phyloP scores from a whole-genome alignment of 495 filamentous ascomycete species.

The Geoglossum glabrum region DNA sequence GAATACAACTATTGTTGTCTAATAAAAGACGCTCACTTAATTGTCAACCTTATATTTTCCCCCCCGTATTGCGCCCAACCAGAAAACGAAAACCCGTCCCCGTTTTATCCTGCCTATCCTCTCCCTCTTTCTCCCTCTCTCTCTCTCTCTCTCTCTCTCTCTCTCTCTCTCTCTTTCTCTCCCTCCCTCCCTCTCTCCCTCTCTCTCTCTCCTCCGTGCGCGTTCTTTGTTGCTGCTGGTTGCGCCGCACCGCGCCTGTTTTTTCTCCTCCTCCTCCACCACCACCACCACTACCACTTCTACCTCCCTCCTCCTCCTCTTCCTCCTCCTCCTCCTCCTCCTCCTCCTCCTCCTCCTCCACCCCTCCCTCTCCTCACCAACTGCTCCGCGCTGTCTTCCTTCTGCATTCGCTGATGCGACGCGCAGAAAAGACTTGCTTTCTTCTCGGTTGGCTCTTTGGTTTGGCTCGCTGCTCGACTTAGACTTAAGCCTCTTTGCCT shows the following conservation, averaged over 20 bases:
- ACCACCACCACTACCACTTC: not conserved
- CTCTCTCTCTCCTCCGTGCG: not conserved
- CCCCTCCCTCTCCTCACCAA: slow-evolving; percentile 3
- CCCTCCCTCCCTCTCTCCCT: slow-evolving; percentile 3
- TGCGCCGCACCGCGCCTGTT: not conserved
- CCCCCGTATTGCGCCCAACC: slow-evolving; percentile 1
- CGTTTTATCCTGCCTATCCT: slow-evolving; percentile 6
- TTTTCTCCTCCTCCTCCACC: not conserved
- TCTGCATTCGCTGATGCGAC: not conserved
- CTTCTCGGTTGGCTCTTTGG: slow-evolving; percentile 1
- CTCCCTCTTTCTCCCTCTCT: slow-evolving; percentile 3
- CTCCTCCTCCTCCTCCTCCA: not conserved
- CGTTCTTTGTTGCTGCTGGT: not conserved
- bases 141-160: slow-evolving; percentile 1
- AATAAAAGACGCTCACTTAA: slow-evolving; percentile 1
- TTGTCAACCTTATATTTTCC: slow-evolving; percentile 6
- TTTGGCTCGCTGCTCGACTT: not conserved
- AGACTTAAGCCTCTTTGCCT: too few species aligned
- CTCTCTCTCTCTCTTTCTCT: slow-evolving; percentile 1
- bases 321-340: too few species aligned
- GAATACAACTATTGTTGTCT: too few species aligned
- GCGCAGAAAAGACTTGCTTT: not conserved
- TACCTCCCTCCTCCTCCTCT: too few species aligned
- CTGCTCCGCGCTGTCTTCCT: not conserved
- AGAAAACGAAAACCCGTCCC: slow-evolving; percentile 5